Evolutionary conservation across 129 eudicot species (phyloP), one percentile per base, ranked within the genome.

Genomic region (Centella asiatica): DNA sequence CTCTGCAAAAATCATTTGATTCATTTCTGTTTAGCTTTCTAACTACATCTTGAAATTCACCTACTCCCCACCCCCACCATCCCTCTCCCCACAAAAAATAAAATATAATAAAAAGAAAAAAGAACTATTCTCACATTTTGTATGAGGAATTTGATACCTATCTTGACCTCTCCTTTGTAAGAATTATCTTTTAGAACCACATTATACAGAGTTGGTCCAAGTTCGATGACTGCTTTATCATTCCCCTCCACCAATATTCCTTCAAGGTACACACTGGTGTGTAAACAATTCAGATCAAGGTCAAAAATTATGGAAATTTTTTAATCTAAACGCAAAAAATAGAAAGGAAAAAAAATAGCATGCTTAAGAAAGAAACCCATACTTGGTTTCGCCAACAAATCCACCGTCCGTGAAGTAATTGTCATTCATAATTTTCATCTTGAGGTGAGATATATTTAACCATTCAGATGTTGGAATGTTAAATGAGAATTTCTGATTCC

Each of bases 121-220:
- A n/a, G n/a, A n/a, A n/a, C n/a, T n/a, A n/a, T n/a, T 48, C 85
- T 74, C 48, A 92, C 98, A 56, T 80, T 75, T 33, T n/a, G n/a
- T n/a, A 83, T 64, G 40, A 65, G 68, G 75, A 81, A 92, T 70
- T 74, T 84, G 49, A 92, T 63, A 11, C 90, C 98, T 54, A 87
- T 64, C 36, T 68, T 87, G 39, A 92, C 69, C 64, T 87, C 64
- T 55, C 98, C 95, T 71, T 82, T 84, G 77, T 79, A 92, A 6
- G 94, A 67, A 57, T 80, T 87, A 70, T 92, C 98, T 32, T 87
- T 84, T 48, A 84, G 87, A 45, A 92, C 90, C 68, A 92, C 94
- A 56, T 92, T 92, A 68, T 84, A 84, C 47, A 90, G 78, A 59
- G 80, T 71, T 49, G 98, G 90, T 66, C 40, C 44, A 52, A 87